A percentile compares a stretch with the other conserved stretches of the same genome.
These are phyloP conservation scores for Daldinia bambusicola DNA, from an alignment of 495 filamentous ascomycete species.

Conservation along the genomic window DNA sequence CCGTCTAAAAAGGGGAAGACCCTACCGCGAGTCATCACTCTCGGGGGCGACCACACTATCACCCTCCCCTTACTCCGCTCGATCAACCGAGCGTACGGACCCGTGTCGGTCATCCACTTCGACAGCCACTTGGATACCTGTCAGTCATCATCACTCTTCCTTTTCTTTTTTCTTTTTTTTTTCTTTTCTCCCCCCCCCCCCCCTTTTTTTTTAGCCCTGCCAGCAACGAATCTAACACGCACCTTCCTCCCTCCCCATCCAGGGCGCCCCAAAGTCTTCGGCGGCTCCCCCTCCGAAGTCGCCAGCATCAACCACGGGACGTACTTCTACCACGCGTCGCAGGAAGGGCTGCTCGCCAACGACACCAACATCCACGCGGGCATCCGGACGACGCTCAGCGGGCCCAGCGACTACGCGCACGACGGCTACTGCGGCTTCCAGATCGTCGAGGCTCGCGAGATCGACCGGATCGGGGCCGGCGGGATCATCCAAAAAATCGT, in stretches of 20 bases:
- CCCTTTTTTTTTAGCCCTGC: slow-evolving; percentile 69
- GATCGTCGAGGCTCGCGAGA: slow-evolving; percentile 76
- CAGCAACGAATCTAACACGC: slow-evolving; percentile 1
- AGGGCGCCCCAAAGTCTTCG: slow-evolving; percentile 72
- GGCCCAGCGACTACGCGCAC: slow-evolving; percentile 76
- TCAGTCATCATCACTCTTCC: slow-evolving; percentile 69
- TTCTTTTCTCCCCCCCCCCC: too few species aligned
- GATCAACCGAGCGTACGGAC: slow-evolving; percentile 79
- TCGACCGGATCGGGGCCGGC: slow-evolving; percentile 72
- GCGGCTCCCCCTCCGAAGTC: slow-evolving; percentile 68
- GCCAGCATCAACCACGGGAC: slow-evolving; percentile 81
- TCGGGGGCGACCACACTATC: slow-evolving; percentile 87
- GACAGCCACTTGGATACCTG: slow-evolving; percentile 87
- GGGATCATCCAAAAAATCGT: slow-evolving; percentile 72
- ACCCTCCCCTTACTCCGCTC: slow-evolving; percentile 81
- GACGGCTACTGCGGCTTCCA: slow-evolving; percentile 75
- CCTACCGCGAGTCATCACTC: slow-evolving; percentile 71
- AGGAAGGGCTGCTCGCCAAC: slow-evolving; percentile 78
- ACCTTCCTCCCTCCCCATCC: slow-evolving; percentile 41
- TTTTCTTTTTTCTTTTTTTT: too few species aligned
- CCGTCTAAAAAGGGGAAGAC: slow-evolving; percentile 64
- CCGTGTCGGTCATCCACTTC: slow-evolving; percentile 87
- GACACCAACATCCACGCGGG: slow-evolving; percentile 79
- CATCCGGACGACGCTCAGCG: slow-evolving; percentile 76
- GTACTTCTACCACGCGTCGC: slow-evolving; percentile 85